Conservation (phyloP, 148 eudicot species). For the Polygonum maritimum region DNA sequence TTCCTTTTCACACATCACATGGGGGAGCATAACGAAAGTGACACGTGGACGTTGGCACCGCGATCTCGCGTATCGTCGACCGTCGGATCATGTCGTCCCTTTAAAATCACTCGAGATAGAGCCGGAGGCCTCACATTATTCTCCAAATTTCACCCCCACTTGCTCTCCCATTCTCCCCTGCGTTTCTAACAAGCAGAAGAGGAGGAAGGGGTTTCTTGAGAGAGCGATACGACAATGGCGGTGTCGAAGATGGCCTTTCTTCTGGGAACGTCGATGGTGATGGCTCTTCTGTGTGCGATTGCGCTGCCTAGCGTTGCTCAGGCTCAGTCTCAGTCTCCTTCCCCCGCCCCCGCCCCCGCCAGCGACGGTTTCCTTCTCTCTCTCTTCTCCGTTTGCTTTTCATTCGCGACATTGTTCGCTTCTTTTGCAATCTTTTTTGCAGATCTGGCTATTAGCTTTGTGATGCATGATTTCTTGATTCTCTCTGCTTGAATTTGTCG, state of each 20-base stretch:
- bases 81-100: neutral
- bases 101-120: neutral
- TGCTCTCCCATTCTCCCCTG: neutral
- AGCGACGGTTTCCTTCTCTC: neutral
- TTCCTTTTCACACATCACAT: neutral
- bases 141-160: too few relatives aligned
- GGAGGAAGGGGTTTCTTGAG: neutral
- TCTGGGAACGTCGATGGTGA: neutral
- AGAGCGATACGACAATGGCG: neutral
- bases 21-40: neutral
- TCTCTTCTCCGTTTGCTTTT: neutral
- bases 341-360: constrained; percentile 1
- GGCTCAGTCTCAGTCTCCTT: neutral
- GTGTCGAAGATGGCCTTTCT: neutral
- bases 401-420: neutral
- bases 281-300: neutral
- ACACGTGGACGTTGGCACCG: neutral
- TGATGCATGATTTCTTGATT: neutral
- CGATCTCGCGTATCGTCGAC: neutral
- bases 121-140: neutral
- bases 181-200: neutral
- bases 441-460: neutral
- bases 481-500: too few relatives aligned
- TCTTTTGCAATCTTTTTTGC: neutral
- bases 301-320: neutral